phyloP scores from a whole-genome alignment of 139 green algal genomes.

The Diplosphaera chodatii region DNA sequence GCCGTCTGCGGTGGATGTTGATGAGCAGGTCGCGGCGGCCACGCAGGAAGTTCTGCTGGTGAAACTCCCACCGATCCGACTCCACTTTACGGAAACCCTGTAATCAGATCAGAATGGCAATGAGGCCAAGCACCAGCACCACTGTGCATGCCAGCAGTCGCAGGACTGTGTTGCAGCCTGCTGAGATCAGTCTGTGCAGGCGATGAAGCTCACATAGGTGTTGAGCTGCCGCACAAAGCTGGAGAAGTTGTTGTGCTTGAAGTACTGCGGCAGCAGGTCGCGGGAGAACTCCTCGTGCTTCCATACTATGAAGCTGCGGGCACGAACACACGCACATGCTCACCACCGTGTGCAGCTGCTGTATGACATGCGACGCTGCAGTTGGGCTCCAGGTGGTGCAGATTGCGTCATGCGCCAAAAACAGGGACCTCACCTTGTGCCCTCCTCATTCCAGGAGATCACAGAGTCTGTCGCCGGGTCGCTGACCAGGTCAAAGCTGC shows the following conservation, averaged over 20 bases:
- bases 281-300: conserved; percentile 83
- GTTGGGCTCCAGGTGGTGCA: neutral
- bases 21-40: conserved; percentile 65
- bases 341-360: too few relatives aligned
- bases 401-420: neutral
- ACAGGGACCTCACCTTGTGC: conserved; percentile 57
- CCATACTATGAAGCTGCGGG: conserved; percentile 84
- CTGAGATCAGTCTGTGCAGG: too few relatives aligned
- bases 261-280: conserved; percentile 85
- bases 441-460: conserved; percentile 80
- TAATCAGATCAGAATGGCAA: too few relatives aligned
- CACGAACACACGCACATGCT: too few relatives aligned
- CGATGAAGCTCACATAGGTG: conserved; percentile 75
- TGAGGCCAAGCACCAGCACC: too few relatives aligned
- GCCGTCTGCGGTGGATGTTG: conserved; percentile 81
- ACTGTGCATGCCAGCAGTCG: too few relatives aligned
- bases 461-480: conserved; percentile 68
- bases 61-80: conserved; percentile 95
- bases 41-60: conserved; percentile 87
- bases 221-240: conserved; percentile 96
- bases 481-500: conserved; percentile 91
- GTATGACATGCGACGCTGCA: too few relatives aligned
- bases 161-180: too few relatives aligned
- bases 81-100: conserved; percentile 95
- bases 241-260: conserved; percentile 98